A percentile compares a stretch with the other conserved stretches of the same genome.
phyloP scores from a whole-genome alignment of 805 yeast genomes.

The Isabelozyma rhagii region DNA sequence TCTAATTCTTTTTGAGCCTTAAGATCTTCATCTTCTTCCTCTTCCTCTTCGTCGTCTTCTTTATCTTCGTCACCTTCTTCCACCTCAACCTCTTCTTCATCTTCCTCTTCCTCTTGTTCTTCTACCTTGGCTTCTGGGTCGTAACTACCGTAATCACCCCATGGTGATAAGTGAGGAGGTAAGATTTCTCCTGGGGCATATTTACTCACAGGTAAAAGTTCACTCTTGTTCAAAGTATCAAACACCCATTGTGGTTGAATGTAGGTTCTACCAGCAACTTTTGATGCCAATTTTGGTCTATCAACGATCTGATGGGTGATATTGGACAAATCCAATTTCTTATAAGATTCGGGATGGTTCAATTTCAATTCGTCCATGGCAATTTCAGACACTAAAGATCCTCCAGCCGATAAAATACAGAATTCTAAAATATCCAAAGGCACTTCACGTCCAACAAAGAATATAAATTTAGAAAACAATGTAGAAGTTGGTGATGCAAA shows the following conservation, averaged over 20 bases:
- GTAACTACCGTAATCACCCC: conserved; percentile 95
- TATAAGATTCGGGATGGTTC: conserved; percentile 42
- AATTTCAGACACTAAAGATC: conserved; percentile 79
- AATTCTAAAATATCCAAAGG: conserved; percentile 89
- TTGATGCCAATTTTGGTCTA: conserved; percentile 75
- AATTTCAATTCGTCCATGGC: conserved; percentile 72
- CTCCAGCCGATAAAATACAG: conserved; percentile 82
- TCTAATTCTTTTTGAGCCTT: conserved; percentile 88
- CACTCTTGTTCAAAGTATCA: conserved; percentile 79
- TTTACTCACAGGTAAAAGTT: conserved; percentile 68
- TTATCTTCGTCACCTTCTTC: conserved; percentile 33
- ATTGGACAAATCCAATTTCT: conserved; percentile 55
- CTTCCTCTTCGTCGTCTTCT: conserved; percentile 51
- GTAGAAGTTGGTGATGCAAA: conserved; percentile 56
- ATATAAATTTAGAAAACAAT: conserved; percentile 71
- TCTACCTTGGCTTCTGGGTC: conserved; percentile 65
- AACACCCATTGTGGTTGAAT: conserved; percentile 98
- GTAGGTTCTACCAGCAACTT: conserved; percentile 89
- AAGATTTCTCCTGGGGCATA: conserved; percentile 93
- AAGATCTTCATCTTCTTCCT: conserved; percentile 54
- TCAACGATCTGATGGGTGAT: conserved; percentile 94
- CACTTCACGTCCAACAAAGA: conserved; percentile 93
- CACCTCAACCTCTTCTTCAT: conserved; percentile 48
- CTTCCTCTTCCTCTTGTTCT: conserved; percentile 45
- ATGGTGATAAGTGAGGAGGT: conserved; percentile 97